These are phyloP conservation scores for Paramyrothecium sp. DNA, from an alignment of 2,329 filamentous ascomycete genomes.

Conservation along the genomic window DNA sequence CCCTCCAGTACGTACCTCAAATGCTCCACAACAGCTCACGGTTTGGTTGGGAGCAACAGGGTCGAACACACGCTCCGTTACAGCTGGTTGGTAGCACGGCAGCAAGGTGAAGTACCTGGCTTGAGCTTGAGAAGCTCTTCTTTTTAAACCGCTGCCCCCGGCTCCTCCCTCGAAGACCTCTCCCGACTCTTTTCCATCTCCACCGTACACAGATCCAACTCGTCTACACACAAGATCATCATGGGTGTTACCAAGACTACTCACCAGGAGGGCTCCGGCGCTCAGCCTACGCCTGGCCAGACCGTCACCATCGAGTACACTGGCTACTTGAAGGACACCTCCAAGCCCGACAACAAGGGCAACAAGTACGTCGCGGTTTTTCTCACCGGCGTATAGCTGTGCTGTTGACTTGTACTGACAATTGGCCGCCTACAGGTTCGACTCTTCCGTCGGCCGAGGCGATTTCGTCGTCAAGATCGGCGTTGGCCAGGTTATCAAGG, in stretches of 20 bases:
- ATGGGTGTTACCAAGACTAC: conserved; percentile 76
- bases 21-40: neutral
- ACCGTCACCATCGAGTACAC: conserved; percentile 87
- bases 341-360: conserved; percentile 64
- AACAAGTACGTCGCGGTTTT: conserved; percentile 56
- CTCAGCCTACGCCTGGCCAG: conserved; percentile 65
- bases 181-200: conserved; percentile 3
- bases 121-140: conserved; percentile 5
- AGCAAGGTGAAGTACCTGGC: too few species aligned
- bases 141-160: conserved; percentile 10
- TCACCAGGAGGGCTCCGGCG: conserved; percentile 58
- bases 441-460: conserved; percentile 75
- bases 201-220: conserved; percentile 10
- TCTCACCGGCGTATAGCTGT: neutral
- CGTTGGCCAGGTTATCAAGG: conserved; percentile 80
- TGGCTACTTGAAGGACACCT: conserved; percentile 74
- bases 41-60: too few species aligned
- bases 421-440: conserved; percentile 64
- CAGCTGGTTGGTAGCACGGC: too few species aligned
- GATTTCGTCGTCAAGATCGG: conserved; percentile 80
- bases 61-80: too few species aligned
- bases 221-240: conserved; percentile 24
- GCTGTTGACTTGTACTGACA: conserved; percentile 9
- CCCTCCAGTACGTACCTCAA: conserved; percentile 13
- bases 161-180: conserved; percentile 13